phyloP scores from a whole-genome alignment of 176 grass and related monocot genomes.

The Chrysopogon serrulatus region DNA sequence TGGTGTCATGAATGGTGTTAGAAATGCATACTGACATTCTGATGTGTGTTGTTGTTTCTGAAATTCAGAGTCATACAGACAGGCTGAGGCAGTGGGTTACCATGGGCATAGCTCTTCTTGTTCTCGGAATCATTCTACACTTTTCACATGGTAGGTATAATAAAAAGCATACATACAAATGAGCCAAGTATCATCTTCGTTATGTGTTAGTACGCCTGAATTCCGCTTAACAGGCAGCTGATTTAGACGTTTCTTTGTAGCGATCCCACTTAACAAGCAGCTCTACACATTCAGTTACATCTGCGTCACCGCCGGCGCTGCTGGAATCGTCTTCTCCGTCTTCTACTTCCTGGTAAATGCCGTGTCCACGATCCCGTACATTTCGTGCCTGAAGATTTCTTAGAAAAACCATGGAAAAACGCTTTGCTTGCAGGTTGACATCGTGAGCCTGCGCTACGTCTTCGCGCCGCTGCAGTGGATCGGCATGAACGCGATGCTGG shows the following conservation, averaged over 20 bases:
- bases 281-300: constrained; percentile 86
- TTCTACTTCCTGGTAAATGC: constrained; percentile 71
- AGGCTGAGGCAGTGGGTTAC: constrained; percentile 77
- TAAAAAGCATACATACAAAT: neutral
- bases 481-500: constrained; percentile 96
- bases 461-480: constrained; percentile 74
- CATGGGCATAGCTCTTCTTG: constrained; percentile 58
- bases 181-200: neutral
- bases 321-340: constrained; percentile 57
- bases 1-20: neutral
- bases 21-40: neutral
- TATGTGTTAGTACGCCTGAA: neutral
- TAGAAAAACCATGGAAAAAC: neutral
- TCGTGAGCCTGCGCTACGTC: constrained; percentile 31
- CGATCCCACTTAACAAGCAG: constrained; percentile 89
- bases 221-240: neutral
- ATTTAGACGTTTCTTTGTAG: constrained; percentile 22
- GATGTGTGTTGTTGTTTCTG: neutral
- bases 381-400: neutral
- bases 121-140: constrained; percentile 76
- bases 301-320: constrained; percentile 76
- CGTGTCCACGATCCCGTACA: neutral
- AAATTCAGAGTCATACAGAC: constrained; percentile 48
- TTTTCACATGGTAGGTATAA: constrained; percentile 78
- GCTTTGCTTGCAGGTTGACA: constrained; percentile 44